Evolutionary conservation across 116 monocot genomes (phyloP).

Genomic region (Cymodocea nodosa): DNA sequence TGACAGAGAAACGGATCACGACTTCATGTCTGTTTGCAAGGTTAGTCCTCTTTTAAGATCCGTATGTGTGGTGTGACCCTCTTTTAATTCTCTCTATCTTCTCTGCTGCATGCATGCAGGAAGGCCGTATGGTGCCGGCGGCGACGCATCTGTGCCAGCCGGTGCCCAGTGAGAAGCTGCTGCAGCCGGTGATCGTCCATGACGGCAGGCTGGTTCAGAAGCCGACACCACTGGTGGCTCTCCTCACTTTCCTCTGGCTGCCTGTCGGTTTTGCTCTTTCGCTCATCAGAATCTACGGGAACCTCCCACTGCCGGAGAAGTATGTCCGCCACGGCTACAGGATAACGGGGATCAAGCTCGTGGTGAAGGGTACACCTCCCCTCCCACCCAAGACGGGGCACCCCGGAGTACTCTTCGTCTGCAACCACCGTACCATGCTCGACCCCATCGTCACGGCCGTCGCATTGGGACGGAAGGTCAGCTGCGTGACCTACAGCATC

Average conservation of each 20-base stretch:
- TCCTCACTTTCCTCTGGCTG: constrained; percentile 23
- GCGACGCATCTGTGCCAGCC: constrained; percentile 1
- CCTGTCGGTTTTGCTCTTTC: constrained; percentile 27
- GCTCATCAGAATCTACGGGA: constrained; percentile 19
- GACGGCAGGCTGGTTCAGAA: constrained; percentile 54
- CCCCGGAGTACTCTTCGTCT: constrained; percentile 63
- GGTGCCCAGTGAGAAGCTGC: constrained; percentile 14
- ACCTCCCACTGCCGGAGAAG: constrained; percentile 25
- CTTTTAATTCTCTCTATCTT: too few relatives aligned
- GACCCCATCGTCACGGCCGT: constrained; percentile 56
- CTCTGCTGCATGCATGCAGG: too few relatives aligned
- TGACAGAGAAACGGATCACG: constrained; percentile 42
- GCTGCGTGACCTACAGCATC: constrained; percentile 85
- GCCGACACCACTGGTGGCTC: constrained; percentile 25
- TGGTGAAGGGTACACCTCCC: constrained; percentile 46
- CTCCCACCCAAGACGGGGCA: background rate
- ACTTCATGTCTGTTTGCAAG: constrained; percentile 83
- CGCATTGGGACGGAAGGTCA: constrained; percentile 46
- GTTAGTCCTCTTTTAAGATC: background rate
- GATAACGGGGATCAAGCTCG: constrained; percentile 39
- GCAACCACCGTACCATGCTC: constrained; percentile 80
- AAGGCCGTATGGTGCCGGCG: too few relatives aligned
- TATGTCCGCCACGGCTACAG: constrained; percentile 21
- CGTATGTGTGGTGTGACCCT: too few relatives aligned
- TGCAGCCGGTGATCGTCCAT: constrained; percentile 35